Percentiles rank a stretch among this genome's conserved stretches.
Conservation (phyloP, 805 yeast species). For the Metschnikowia lachancei region DNA sequence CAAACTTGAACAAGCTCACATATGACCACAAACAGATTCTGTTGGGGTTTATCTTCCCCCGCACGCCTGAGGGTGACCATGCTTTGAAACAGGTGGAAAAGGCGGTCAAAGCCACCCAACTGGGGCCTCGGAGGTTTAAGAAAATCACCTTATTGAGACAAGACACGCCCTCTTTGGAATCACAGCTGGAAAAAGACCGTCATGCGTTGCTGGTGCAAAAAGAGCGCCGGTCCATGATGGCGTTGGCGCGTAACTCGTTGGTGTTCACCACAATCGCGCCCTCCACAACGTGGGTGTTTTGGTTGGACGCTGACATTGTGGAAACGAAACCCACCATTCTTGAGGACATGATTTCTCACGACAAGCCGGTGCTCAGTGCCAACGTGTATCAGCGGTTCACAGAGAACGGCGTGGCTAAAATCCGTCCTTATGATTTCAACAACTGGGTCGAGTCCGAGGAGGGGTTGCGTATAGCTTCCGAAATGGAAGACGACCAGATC, state of each 20-base stretch:
- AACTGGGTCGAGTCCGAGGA: slow-evolving; percentile 89
- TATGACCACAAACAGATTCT: slow-evolving; percentile 86
- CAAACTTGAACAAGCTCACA: slow-evolving; percentile 64
- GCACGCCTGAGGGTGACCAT: slow-evolving; percentile 74
- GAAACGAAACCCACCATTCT: slow-evolving; percentile 82
- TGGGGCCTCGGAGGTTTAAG: slow-evolving; percentile 64
- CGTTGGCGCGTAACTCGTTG: slow-evolving; percentile 88
- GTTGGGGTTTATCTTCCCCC: slow-evolving; percentile 88
- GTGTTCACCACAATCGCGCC: slow-evolving; percentile 87
- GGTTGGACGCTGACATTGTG: slow-evolving; percentile 94
- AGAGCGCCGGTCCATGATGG: slow-evolving; percentile 87
- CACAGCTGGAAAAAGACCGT: slow-evolving; percentile 81
- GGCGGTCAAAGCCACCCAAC: slow-evolving; percentile 72
- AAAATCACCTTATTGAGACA: slow-evolving; percentile 88
- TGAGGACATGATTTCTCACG: slow-evolving; percentile 82
- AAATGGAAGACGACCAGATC: slow-evolving; percentile 82
- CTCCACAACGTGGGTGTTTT: slow-evolving; percentile 88
- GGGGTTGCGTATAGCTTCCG: slow-evolving; percentile 70
- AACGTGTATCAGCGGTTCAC: slow-evolving; percentile 85
- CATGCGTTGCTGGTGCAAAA: slow-evolving; percentile 87
- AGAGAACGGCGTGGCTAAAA: slow-evolving; percentile 55
- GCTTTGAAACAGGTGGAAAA: slow-evolving; percentile 70
- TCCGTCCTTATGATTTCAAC: slow-evolving; percentile 92
- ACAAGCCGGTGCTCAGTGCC: slow-evolving; percentile 86
- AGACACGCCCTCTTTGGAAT: slow-evolving; percentile 72